These are phyloP conservation scores for Polytolypa hystricis DNA, from an alignment of 2,329 filamentous ascomycete species.

Conservation along the genomic window DNA sequence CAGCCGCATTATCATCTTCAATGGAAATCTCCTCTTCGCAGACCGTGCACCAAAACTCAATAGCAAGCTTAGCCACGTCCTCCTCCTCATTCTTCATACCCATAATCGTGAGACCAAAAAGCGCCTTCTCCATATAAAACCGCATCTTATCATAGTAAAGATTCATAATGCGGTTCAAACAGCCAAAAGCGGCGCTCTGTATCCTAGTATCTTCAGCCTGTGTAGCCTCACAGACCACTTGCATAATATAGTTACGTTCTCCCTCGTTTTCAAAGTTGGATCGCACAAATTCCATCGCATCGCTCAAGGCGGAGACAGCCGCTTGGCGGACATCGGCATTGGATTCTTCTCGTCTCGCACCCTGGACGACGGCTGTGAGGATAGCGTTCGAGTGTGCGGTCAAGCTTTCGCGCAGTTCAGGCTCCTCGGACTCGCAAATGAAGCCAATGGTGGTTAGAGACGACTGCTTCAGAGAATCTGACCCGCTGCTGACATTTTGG, in stretches of 20 bases:
- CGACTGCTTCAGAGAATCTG: conserved; percentile 81
- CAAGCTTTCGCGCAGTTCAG: conserved; percentile 70
- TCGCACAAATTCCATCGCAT: conserved; percentile 93
- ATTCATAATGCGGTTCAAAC: conserved; percentile 95
- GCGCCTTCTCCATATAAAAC: conserved; percentile 99
- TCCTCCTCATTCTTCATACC: conserved; percentile 98
- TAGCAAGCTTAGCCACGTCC: conserved; percentile 92
- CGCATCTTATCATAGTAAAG: conserved; percentile 99
- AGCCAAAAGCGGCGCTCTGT: conserved; percentile 92
- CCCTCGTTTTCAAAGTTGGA: conserved; percentile 99
- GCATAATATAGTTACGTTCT: conserved; percentile 99
- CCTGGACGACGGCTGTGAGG: conserved; percentile 92
- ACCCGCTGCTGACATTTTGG: conserved; percentile 80
- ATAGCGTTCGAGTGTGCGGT: conserved; percentile 91
- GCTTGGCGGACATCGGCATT: conserved; percentile 85
- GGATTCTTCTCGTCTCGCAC: conserved; percentile 88
- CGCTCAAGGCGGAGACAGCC: conserved; percentile 85
- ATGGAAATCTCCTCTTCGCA: conserved; percentile 98
- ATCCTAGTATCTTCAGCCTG: conserved; percentile 85
- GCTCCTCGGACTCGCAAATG: conserved; percentile 91
- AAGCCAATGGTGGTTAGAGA: conserved; percentile 95
- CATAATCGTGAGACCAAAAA: conserved; percentile 93
- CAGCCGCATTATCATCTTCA: conserved; percentile 87
- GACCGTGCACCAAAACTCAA: conserved; percentile 99
- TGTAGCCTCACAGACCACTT: conserved; percentile 97